Evolutionary conservation across 164 flowering plant genomes (phyloP).

Genomic region (Dillenia turbinata): DNA sequence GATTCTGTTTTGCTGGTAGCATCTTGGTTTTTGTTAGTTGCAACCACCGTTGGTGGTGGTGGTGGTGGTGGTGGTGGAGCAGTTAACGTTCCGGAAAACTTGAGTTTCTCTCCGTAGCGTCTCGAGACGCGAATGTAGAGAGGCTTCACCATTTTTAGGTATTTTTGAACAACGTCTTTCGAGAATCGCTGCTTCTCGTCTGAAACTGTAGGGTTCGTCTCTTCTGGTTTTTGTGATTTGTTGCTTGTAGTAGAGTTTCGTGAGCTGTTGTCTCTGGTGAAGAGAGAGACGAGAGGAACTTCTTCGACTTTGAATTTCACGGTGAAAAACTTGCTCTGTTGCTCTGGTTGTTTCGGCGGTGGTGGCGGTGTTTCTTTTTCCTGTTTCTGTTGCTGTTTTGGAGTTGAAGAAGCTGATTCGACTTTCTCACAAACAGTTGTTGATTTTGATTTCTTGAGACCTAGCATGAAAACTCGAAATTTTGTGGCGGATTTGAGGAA

Average conservation of each 20-base stretch:
- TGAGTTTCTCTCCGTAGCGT: slow-evolving; percentile 46
- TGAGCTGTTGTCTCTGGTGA: slow-evolving; percentile 54
- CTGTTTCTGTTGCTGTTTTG: slow-evolving; percentile 3
- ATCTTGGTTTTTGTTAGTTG: background rate
- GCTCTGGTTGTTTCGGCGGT: slow-evolving; percentile 2
- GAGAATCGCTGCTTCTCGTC: slow-evolving; percentile 38
- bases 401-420: slow-evolving; percentile 8
- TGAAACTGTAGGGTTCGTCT: background rate
- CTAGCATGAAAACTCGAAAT: slow-evolving; percentile 60
- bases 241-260: slow-evolving; percentile 14
- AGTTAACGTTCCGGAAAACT: slow-evolving; percentile 42
- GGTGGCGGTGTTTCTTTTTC: background rate
- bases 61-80: slow-evolving; percentile 7
- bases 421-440: slow-evolving; percentile 1
- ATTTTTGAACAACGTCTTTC: slow-evolving; percentile 60
- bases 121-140: slow-evolving; percentile 61
- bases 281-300: slow-evolving; percentile 57
- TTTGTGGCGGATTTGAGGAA: slow-evolving; percentile 55
- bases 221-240: slow-evolving; percentile 23
- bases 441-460: slow-evolving; percentile 53
- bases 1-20: background rate
- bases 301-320: slow-evolving; percentile 82
- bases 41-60: background rate
- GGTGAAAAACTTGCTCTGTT: slow-evolving; percentile 35
- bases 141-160: slow-evolving; percentile 79